phyloP scores from a whole-genome alignment of 768 basidiomycete genomes.

The Holtermanniella nyarrowii region DNA sequence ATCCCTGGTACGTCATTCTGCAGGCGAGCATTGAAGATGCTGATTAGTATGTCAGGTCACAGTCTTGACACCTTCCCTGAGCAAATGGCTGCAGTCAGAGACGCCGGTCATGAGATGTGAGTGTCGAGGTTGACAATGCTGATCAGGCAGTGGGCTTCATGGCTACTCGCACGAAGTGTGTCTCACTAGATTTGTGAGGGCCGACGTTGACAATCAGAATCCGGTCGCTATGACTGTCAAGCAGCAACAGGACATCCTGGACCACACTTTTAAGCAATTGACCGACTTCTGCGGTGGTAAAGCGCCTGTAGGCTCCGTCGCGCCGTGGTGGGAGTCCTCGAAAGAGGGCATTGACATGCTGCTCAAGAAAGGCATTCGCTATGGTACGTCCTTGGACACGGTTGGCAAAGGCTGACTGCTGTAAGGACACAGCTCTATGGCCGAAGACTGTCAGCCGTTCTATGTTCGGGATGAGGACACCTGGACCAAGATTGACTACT shows the following conservation, averaged over 20 bases:
- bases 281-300: constrained; percentile 52
- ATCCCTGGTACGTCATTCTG: constrained; percentile 53
- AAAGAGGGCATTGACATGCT: constrained; percentile 56
- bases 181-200: constrained; percentile 17
- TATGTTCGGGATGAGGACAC: constrained; percentile 58
- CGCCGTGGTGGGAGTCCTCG: constrained; percentile 72
- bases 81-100: constrained; percentile 58
- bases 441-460: constrained; percentile 53
- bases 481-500: constrained; percentile 65
- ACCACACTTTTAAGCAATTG: constrained; percentile 55
- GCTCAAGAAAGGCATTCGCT: constrained; percentile 63
- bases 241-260: constrained; percentile 63
- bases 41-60: constrained; percentile 47
- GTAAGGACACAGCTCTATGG: neutral
- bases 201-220: constrained; percentile 47
- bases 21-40: neutral
- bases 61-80: constrained; percentile 65
- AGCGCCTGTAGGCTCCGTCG: constrained; percentile 44
- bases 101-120: constrained; percentile 61
- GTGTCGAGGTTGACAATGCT: constrained; percentile 2
- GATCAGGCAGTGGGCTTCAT: constrained; percentile 46
- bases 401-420: neutral
- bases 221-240: constrained; percentile 52
- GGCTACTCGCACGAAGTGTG: constrained; percentile 61
- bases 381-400: constrained; percentile 45